Percentiles rank a stretch among this genome's conserved stretches.
Conservation (phyloP, 2,329 filamentous ascomycete genomes). For the Phialophora macrospora region DNA sequence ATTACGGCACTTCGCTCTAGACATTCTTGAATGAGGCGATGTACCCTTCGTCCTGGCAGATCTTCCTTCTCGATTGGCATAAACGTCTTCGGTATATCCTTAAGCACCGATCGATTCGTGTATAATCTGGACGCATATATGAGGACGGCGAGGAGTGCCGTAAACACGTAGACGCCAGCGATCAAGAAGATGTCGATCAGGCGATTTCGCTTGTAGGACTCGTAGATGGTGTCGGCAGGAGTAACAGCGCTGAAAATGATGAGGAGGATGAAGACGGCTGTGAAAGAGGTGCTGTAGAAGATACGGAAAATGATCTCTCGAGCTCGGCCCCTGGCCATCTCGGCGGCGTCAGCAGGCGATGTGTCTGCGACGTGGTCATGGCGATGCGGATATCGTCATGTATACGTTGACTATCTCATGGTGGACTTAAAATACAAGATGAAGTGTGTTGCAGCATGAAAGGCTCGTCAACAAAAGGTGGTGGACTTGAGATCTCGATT, state of each 20-base stretch:
- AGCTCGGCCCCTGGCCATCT: conserved; percentile 26
- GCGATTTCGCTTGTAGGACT: conserved; percentile 69
- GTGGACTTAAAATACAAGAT: neutral
- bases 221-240: conserved; percentile 78
- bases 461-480: neutral
- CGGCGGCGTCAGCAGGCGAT: conserved; percentile 7
- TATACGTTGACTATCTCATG: conserved; percentile 8
- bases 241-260: conserved; percentile 76
- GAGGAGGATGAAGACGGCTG: conserved; percentile 74
- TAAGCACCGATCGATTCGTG: conserved; percentile 77
- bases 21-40: conserved; percentile 73
- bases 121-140: conserved; percentile 86
- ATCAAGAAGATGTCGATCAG: conserved; percentile 84
- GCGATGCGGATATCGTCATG: conserved; percentile 16
- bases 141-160: conserved; percentile 70
- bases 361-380: conserved; percentile 19
- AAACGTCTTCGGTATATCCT: conserved; percentile 83
- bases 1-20: conserved; percentile 79
- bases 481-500: neutral
- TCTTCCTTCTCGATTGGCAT: conserved; percentile 86
- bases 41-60: conserved; percentile 69
- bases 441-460: neutral
- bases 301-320: conserved; percentile 68
- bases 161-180: conserved; percentile 74
- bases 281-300: conserved; percentile 80